These are phyloP conservation scores for Schoenoplectus tabernaemontani DNA, from an alignment of 202 grass and related monocot species.

Conservation along the genomic window DNA sequence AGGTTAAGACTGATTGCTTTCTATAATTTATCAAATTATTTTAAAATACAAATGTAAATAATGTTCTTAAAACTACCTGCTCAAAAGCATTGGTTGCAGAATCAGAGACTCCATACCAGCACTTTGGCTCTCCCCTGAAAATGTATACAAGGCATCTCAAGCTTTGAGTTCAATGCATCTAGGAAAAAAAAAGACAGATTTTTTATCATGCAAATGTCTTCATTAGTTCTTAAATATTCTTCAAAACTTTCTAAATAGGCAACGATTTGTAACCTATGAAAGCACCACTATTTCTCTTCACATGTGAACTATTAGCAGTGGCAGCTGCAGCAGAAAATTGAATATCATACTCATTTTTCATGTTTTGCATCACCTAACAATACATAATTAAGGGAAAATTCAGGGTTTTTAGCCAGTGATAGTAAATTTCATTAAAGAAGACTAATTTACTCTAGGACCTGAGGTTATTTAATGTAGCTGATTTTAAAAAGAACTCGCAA, in stretches of 20 bases:
- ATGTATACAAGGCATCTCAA: slow-evolving; percentile 3
- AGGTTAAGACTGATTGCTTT: slow-evolving; percentile 15
- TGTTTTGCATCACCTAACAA: too few species aligned
- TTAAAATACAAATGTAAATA: neutral
- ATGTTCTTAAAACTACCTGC: slow-evolving; percentile 40
- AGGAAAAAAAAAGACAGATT: neutral
- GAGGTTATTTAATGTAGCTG: too few species aligned
- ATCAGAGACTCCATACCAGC: slow-evolving; percentile 95
- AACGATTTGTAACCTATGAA: neutral
- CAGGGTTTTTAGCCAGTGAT: too few species aligned
- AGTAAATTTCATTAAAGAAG: too few species aligned
- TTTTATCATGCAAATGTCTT: neutral
- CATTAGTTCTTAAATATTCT: neutral
- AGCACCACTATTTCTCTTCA: neutral
- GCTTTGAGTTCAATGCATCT: neutral
- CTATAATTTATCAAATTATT: neutral
- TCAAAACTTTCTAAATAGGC: neutral
- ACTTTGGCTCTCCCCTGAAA: slow-evolving; percentile 92
- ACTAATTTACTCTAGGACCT: too few species aligned
- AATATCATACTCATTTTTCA: too few species aligned
- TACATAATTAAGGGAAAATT: too few species aligned
- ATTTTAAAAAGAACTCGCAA: too few species aligned
- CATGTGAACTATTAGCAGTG: too few species aligned
- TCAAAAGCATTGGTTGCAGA: slow-evolving; percentile 80
- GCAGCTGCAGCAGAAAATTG: too few species aligned